Percentiles rank a stretch among this genome's conserved stretches.
These are phyloP conservation scores for Spathaspora boniae DNA, from an alignment of 805 yeast species.

Conservation along the genomic window DNA sequence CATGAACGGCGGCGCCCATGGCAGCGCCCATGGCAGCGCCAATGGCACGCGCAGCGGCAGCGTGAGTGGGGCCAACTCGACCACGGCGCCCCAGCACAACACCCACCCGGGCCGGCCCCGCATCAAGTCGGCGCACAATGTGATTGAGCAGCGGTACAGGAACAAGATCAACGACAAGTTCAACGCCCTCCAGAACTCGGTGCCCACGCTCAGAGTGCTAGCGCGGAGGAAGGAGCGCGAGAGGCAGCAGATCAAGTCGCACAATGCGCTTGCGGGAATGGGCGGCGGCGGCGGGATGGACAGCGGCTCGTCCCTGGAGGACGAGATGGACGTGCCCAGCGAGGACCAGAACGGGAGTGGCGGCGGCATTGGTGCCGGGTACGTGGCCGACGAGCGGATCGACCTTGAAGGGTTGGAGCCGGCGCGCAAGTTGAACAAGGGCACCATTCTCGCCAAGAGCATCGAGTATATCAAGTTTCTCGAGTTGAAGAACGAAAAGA, in stretches of 20 bases:
- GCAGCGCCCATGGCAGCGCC: no score
- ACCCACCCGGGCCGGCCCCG: conserved; percentile 17
- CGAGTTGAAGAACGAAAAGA: conserved; percentile 52
- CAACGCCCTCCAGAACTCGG: conserved; percentile 34
- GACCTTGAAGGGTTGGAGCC: conserved; percentile 75
- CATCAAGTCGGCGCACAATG: conserved; percentile 35
- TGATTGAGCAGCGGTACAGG: conserved; percentile 41
- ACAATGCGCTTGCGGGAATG: conserved; percentile 7
- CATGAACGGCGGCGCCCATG: no score
- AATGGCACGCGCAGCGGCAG: no score
- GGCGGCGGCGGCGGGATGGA: conserved; percentile 2
- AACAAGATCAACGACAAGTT: conserved; percentile 42
- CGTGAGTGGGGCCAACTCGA: no score
- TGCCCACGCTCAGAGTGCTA: conserved; percentile 35
- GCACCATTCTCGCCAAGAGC: conserved; percentile 72
- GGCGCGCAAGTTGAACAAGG: conserved; percentile 72
- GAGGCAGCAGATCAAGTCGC: conserved; percentile 12
- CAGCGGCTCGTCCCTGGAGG: conserved; percentile 1
- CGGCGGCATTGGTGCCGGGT: no score
- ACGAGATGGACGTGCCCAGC: no score
- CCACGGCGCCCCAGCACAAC: conserved; percentile 4
- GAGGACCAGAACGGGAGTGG: no score
- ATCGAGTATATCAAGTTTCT: conserved; percentile 76
- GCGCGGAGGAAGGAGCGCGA: conserved; percentile 20
- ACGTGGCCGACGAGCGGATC: conserved; percentile 11